A percentile compares a stretch with the other conserved stretches of the same genome.
Conservation (phyloP, 805 yeast species). For the Ogataea pilisensis region DNA sequence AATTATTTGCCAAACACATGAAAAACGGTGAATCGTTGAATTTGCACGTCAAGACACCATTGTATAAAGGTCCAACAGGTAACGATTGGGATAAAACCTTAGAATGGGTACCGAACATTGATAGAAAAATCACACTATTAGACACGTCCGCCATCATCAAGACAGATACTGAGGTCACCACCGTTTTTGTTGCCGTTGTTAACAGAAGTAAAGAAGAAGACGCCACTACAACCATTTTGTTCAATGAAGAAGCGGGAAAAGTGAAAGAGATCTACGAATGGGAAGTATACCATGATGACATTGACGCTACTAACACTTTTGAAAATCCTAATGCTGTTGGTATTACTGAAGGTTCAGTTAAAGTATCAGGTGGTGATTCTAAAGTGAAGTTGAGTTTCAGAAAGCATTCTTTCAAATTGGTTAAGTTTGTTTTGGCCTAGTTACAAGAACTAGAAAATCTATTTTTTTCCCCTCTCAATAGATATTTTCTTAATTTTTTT, state of each 20-base stretch:
- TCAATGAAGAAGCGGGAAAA: constrained; percentile 13
- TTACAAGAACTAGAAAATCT: no score
- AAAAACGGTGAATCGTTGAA: constrained; percentile 28
- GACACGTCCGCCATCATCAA: constrained; percentile 26
- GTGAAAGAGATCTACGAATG: constrained; percentile 15
- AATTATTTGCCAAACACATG: constrained; percentile 30
- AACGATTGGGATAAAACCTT: constrained; percentile 10
- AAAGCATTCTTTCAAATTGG: constrained; percentile 23
- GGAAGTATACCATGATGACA: constrained; percentile 29
- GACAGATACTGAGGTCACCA: constrained; percentile 13
- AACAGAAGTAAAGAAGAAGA: constrained; percentile 25
- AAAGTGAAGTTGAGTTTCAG: constrained; percentile 11
- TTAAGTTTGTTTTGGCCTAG: constrained; percentile 6
- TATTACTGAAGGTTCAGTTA: constrained; percentile 15
- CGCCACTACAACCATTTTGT: constrained; percentile 19
- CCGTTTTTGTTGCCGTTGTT: constrained; percentile 27
- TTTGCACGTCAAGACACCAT: constrained; percentile 28
- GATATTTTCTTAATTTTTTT: no score
- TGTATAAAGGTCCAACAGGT: constrained; percentile 27
- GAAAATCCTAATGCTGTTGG: constrained; percentile 23
- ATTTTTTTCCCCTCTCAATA: background rate
- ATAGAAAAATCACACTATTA: constrained; percentile 22
- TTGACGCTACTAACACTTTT: constrained; percentile 27
- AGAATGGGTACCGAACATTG: constrained; percentile 4
- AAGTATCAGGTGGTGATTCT: constrained; percentile 31